Evolutionary conservation across 225 moss, liverwort and hornwort species (phyloP), one percentile per base, ranked within the genome.

Genomic region (Thuidium tamariscinum): DNA sequence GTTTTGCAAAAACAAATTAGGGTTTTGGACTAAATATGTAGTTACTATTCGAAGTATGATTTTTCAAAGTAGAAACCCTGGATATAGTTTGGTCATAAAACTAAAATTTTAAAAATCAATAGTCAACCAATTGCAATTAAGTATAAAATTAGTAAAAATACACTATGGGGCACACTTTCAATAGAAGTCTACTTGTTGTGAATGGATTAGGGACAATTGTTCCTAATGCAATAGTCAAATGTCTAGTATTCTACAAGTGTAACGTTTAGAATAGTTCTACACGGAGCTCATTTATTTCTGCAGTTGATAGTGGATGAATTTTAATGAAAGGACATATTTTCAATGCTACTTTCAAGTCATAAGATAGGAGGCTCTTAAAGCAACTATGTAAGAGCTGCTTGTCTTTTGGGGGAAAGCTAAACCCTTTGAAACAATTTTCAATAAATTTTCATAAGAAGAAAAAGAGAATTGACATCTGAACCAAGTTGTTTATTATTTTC

Each of bases 121-220:
- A 37, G 1, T 37, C 36, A 21, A 36, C 2, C 2, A 67, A 37
- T 22, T 12, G 22, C 21, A 67, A 67, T 16, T 10, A 29, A 61
- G 5, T 13, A 29, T 66, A 11, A 15, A 3, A 36, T 66, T 3
- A 2, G 6, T 6, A 21, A 21, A 67, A 37, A 21, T 37, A 7
- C 1, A 21, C 12, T 37, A 7, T 37, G 0, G 3, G 5, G 34
- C 0, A 3, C 12, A 67, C 7, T 67, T 67, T 37, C 3, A 21
- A 12, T 19, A 67, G 12, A 67, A 5, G 16, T 37, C 37, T 36
- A 37, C 12, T 21, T 67, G 36, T 11, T 2, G 37, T 0, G 7
- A 1, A 67, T 0, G 5, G 5, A 1, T 67, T 37, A 21, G 7
- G 16, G 16, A 2, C 12, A 2, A 2, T 39, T 68, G 68, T 23